Conservation (phyloP, 345 rosid genomes). For the Gossypium australe region DNA sequence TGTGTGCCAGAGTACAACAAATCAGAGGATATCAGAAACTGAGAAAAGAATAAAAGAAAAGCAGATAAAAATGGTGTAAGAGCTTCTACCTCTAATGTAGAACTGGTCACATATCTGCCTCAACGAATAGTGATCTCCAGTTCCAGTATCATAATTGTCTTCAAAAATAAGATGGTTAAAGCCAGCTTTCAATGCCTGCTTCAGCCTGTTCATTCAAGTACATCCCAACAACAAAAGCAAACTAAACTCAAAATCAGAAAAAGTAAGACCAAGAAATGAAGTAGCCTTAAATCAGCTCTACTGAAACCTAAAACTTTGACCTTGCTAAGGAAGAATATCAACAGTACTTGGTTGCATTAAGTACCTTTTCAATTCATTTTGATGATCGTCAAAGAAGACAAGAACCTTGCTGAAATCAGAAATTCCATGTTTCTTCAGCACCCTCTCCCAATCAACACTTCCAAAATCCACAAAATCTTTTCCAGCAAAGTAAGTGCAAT, state of each 20-base stretch:
- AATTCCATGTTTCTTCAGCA: constrained; percentile 62
- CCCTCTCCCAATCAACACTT: constrained; percentile 69
- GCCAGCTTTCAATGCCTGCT: constrained; percentile 78
- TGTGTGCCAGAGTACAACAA: neutral
- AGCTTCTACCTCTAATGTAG: constrained; percentile 60
- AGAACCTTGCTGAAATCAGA: constrained; percentile 58
- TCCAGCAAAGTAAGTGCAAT: constrained; percentile 96
- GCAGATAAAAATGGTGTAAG: neutral
- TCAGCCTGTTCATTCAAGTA: constrained; percentile 45
- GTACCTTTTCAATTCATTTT: constrained; percentile 92
- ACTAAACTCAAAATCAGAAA: neutral
- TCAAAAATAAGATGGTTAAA: constrained; percentile 88
- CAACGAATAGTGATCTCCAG: constrained; percentile 94
- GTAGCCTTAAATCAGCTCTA: neutral
- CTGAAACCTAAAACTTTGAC: neutral
- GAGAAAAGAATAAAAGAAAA: neutral
- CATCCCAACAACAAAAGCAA: constrained; percentile 1
- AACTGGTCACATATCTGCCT: constrained; percentile 96
- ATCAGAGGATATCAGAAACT: constrained; percentile 4
- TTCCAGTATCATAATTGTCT: constrained; percentile 98
- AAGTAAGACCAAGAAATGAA: neutral
- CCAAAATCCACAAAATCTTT: constrained; percentile 96
- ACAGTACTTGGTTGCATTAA: neutral
- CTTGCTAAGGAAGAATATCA: neutral
- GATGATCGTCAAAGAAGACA: constrained; percentile 95